These are phyloP conservation scores for Dalbergia oliveri DNA, from an alignment of 306 rosid genomes.

Conservation along the genomic window DNA sequence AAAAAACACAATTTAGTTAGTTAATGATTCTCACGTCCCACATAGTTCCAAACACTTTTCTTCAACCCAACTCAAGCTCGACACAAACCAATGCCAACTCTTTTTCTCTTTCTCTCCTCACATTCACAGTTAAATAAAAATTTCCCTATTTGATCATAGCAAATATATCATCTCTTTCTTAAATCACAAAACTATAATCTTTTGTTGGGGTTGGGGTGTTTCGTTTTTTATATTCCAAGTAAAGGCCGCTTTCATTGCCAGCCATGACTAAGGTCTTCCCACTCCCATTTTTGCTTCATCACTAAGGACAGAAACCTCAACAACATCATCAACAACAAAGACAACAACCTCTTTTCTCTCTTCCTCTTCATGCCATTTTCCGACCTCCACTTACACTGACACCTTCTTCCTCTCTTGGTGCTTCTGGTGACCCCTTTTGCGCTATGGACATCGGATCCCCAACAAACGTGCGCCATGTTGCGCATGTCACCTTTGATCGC, in stretches of 20 bases:
- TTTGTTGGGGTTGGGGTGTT: background rate
- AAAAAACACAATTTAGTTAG: background rate
- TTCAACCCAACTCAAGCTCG: conserved; percentile 55
- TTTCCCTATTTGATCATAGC: background rate
- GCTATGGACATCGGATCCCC: conserved; percentile 86
- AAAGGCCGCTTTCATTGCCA: conserved; percentile 67
- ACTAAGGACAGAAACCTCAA: conserved; percentile 35
- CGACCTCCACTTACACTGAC: conserved; percentile 42
- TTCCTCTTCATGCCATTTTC: conserved; percentile 55
- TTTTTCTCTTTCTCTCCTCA: background rate
- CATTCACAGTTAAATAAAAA: background rate
- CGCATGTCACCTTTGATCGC: conserved; percentile 93
- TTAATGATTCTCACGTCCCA: conserved; percentile 75
- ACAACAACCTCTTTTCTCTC: conserved; percentile 48
- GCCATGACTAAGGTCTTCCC: conserved; percentile 87
- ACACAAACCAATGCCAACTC: conserved; percentile 32
- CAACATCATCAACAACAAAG: background rate
- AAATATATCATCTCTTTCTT: conserved; percentile 39
- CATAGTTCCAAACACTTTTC: conserved; percentile 44
- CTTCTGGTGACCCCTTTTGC: conserved; percentile 64
- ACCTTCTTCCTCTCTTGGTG: conserved; percentile 72
- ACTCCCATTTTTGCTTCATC: conserved; percentile 60
- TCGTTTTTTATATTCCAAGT: conserved; percentile 54
- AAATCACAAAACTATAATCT: conserved; percentile 28
- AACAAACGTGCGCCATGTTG: conserved; percentile 87